Base-by-base conservation (phyloP, 2,329 filamentous ascomycete species). In the Cyphellophora attinorum region DNA sequence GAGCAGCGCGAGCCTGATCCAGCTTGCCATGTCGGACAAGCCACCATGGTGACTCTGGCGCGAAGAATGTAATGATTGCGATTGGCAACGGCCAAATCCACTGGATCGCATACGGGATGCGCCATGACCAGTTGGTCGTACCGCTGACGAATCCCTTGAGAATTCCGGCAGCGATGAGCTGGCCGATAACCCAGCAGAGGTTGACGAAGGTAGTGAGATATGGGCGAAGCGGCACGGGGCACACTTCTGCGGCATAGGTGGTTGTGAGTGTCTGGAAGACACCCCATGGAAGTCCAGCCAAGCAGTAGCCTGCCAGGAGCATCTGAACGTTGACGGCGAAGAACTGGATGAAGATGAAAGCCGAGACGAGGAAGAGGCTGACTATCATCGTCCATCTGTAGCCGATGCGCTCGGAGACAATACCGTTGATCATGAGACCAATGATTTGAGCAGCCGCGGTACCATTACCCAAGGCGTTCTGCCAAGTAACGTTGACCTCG, bases 31-130 rank as follows among this genome's bases (percentile, higher is more conserved):
- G 62, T 12, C 65, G 56, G 15, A 70, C 63, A n/a, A 69, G 53
- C 66, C 66, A 70, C 66, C 64, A 68, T 3, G 70, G 70, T 0
- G 61, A 65, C 51, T 73, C 61, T 11, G 67, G 67, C 11, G 49
- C 49, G 19, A 51, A 44, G 27, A 49, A 39, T 10, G 46, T 36
- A 25, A 45, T 33, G 2, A 45, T 13, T 1, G 41, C 37, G 14
- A 53, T 49, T 3, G 48, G 42, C 3, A 51, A 19, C 3, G 46
- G 49, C 49, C 49, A 53, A 17, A 51, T 38, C 51, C 51, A 53
- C 36, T 53, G 51, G 18, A 58, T 45, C 3, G 54, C 56, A 30
- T 60, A 57, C 3, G 56, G 56, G 19, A 63, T 55, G 11, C 55
- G 47, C 38, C 59, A 62, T 5, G 42, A 52, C 54, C 58, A 58